Base-by-base conservation (phyloP, 371 early-diverging fungal genomes). In the Rhizoclosmatium hyalinum region DNA sequence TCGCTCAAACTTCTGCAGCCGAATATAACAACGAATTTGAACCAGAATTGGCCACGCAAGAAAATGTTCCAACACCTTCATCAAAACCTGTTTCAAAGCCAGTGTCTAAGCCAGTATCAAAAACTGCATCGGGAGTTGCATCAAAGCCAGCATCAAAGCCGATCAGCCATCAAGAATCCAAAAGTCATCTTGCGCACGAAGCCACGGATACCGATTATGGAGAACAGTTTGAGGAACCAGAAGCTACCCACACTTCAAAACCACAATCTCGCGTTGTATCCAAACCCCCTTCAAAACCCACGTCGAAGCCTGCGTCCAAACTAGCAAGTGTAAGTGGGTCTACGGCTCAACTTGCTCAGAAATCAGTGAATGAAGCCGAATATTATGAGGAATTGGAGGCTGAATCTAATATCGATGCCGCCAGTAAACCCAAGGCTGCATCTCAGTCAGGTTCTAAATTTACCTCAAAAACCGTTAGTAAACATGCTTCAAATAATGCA, bases 131-230 rank as follows among this genome's bases (percentile, higher is more conserved):
- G 3, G n/a, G 61, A 21, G 12, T 24, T 19, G 24, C 21, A 24
- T 61, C 61, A 41, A 61, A 61, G 41, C 21, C 61, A 32, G 61
- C 55, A 55, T 55, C 55, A 55, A 21, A 17, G 55, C n/a, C 55
- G 6, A 55, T 17, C 6, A 55, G 55, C 55, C 3, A 55, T 21
- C 55, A 21, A 55, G 21, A 5, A 32, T 32, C 32, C 32, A 32
- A 32, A 32, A 32, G 32, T 32, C 32, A 32, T 32, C 32, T 32
- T 32, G 32, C 32, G 32, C 32, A 32, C 32, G 32, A 32, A 32
- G 32, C 32, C 32, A 32, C 32, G 32, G 32, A 32, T 32, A 32
- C 32, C 32, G 32, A 32, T 32, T 32, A 32, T 32, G 32, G 32
- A 32, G 32, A 32, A 32, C 32, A 32, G 32, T 32, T 32, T 32